Conservation (phyloP, 2,329 filamentous ascomycete genomes). For the Fusarium sambucinum region DNA sequence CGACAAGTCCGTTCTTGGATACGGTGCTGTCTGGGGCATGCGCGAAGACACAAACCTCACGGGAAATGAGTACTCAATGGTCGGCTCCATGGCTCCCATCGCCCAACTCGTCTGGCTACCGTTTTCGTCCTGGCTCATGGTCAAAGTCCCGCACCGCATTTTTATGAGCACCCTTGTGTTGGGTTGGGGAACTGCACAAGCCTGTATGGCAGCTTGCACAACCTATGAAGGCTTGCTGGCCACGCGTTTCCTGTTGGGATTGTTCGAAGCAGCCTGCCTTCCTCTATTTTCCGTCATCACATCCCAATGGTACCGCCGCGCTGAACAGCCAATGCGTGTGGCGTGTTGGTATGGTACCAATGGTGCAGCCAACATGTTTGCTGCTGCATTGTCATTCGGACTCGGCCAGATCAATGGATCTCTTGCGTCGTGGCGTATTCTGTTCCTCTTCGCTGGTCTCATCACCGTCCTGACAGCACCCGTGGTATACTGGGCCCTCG, state of each 20-base stretch:
- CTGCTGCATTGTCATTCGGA: conserved; percentile 67
- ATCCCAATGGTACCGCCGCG: conserved; percentile 60
- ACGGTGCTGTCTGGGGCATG: conserved; percentile 68
- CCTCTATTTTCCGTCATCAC: conserved; percentile 62
- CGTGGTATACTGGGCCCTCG: conserved; percentile 69
- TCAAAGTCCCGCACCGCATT: conserved; percentile 70
- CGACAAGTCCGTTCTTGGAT: conserved; percentile 70
- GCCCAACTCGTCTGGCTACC: conserved; percentile 72
- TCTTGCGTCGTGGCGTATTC: conserved; percentile 58
- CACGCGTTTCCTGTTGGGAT: conserved; percentile 61
- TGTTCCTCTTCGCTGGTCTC: conserved; percentile 72
- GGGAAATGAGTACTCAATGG: conserved; percentile 67
- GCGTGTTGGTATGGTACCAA: conserved; percentile 76
- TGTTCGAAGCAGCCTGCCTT: conserved; percentile 65
- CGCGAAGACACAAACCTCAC: conserved; percentile 62
- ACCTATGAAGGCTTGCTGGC: conserved; percentile 63
- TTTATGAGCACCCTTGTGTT: conserved; percentile 65
- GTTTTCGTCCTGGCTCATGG: conserved; percentile 69
- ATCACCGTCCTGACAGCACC: conserved; percentile 70
- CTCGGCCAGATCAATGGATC: conserved; percentile 63
- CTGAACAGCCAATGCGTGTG: conserved; percentile 72
- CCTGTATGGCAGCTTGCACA: conserved; percentile 61
- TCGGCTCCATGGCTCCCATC: conserved; percentile 69
- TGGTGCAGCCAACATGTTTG: conserved; percentile 68
- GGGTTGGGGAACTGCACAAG: conserved; percentile 59